These are phyloP conservation scores for Pseudocercospora crystallina DNA, from an alignment of 2,329 filamentous ascomycete genomes.

Conservation along the genomic window DNA sequence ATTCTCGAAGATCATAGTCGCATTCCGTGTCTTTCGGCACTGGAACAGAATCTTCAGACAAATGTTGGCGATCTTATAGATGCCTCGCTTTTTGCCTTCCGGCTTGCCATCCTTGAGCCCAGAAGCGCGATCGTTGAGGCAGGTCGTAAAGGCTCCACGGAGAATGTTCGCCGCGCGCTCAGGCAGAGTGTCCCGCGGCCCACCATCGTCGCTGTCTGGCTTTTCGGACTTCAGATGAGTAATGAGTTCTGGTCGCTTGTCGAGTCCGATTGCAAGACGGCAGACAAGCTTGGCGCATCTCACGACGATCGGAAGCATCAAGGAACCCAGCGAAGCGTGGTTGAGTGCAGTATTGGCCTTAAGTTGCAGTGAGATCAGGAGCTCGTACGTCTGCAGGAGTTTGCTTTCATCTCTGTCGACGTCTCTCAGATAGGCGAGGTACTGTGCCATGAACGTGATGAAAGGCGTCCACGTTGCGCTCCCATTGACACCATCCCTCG, in stretches of 20 bases:
- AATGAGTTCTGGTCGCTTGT: slow-evolving; percentile 75
- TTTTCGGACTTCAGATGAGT: slow-evolving; percentile 51
- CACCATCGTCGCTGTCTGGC: slow-evolving; percentile 53
- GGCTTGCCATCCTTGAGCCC: slow-evolving; percentile 61
- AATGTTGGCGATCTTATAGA: slow-evolving; percentile 89
- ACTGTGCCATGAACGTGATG: slow-evolving; percentile 75
- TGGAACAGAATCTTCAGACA: slow-evolving; percentile 86
- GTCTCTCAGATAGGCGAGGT: slow-evolving; percentile 77
- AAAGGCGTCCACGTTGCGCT: slow-evolving; percentile 74
- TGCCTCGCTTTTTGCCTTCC: slow-evolving; percentile 80
- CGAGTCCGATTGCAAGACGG: slow-evolving; percentile 78
- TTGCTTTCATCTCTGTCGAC: slow-evolving; percentile 76
- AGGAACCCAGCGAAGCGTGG: slow-evolving; percentile 73
- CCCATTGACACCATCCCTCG: slow-evolving; percentile 63
- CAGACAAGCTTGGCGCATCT: slow-evolving; percentile 78
- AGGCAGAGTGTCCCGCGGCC: slow-evolving; percentile 74
- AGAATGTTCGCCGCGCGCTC: slow-evolving; percentile 87
- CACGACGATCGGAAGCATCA: slow-evolving; percentile 81
- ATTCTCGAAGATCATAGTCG: slow-evolving; percentile 85
- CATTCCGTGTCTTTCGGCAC: slow-evolving; percentile 79
- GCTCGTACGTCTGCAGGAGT: slow-evolving; percentile 70
- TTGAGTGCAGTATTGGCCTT: slow-evolving; percentile 74
- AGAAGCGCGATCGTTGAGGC: slow-evolving; percentile 74
- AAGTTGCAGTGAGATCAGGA: slow-evolving; percentile 73
- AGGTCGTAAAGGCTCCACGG: slow-evolving; percentile 87